phyloP scores from a whole-genome alignment of 2,329 filamentous ascomycete species.

The Macrophomina phaseolina region DNA sequence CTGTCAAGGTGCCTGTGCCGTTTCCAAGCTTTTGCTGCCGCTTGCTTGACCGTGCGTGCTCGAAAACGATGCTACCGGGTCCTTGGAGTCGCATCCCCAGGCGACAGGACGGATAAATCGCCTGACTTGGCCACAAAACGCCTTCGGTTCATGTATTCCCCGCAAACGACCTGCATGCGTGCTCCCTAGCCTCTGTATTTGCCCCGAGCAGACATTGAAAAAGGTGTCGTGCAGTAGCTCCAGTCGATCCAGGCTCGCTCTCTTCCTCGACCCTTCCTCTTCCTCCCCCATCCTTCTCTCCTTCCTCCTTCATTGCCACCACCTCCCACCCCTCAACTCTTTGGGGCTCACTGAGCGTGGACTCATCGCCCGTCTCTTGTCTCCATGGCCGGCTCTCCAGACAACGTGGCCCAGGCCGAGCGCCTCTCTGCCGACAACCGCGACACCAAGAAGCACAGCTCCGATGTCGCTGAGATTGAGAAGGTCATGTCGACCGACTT shows the following conservation, averaged over 20 bases:
- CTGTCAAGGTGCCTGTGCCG: background rate
- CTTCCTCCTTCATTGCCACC: background rate
- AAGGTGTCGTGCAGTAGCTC: conserved; percentile 7
- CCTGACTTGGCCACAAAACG: background rate
- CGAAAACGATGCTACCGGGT: background rate
- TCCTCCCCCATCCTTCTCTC: background rate
- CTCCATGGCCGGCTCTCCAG: conserved; percentile 15
- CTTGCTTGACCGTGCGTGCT: background rate
- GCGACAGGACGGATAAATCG: conserved; percentile 20
- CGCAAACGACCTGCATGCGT: background rate
- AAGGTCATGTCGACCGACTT: conserved; percentile 53
- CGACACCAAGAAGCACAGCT: conserved; percentile 38
- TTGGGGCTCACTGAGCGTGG: background rate
- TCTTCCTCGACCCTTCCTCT: background rate
- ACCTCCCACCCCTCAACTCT: background rate
- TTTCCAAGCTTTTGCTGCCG: conserved; percentile 9
- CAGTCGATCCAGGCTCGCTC: background rate
- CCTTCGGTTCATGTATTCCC: conserved; percentile 23
- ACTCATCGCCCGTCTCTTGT: background rate
- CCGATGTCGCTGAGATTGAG: conserved; percentile 55
- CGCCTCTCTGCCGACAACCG: background rate
- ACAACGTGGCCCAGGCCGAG: conserved; percentile 1
- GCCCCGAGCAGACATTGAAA: background rate
- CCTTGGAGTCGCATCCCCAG: background rate
- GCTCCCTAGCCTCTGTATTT: conserved; percentile 14